phyloP scores from a whole-genome alignment of 2,329 filamentous ascomycete species.

The Huntiella abstrusa region DNA sequence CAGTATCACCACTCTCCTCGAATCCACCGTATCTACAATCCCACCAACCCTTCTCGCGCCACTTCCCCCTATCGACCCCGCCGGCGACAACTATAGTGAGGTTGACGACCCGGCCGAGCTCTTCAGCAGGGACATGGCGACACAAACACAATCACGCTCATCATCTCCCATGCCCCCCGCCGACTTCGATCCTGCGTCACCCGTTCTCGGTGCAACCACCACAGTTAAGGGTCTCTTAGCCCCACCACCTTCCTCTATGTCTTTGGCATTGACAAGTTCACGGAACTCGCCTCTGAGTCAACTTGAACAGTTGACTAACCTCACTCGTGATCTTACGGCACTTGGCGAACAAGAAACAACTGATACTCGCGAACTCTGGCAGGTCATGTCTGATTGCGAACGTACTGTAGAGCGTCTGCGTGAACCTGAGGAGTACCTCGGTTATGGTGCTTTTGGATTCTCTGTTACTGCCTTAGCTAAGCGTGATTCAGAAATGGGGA shows the following conservation, averaged over 20 bases:
- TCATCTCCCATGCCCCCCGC: background rate
- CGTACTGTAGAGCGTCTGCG: background rate
- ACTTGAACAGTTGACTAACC: no score
- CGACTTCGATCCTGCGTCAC: background rate
- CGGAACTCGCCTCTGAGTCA: no score
- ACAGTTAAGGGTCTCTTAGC: background rate
- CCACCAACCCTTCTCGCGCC: conserved; percentile 20
- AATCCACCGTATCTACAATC: conserved; percentile 40
- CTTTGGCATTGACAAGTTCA: background rate
- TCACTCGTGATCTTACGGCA: conserved; percentile 19
- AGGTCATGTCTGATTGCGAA: conserved; percentile 9
- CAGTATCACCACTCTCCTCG: conserved; percentile 30
- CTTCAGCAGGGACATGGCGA: conserved; percentile 64
- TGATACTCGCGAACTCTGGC: conserved; percentile 9
- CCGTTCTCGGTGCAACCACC: no score
- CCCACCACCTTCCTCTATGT: background rate
- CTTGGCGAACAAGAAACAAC: conserved; percentile 21
- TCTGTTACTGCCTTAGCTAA: background rate
- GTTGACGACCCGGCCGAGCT: conserved; percentile 53
- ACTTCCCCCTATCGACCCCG: conserved; percentile 11
- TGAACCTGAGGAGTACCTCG: background rate
- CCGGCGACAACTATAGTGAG: conserved; percentile 24
- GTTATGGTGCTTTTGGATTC: no score
- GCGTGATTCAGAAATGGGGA: conserved; percentile 48
- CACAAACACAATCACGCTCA: conserved; percentile 33